Base-by-base conservation (phyloP, 768 basidiomycete genomes). In the Tylopilus sp. region DNA sequence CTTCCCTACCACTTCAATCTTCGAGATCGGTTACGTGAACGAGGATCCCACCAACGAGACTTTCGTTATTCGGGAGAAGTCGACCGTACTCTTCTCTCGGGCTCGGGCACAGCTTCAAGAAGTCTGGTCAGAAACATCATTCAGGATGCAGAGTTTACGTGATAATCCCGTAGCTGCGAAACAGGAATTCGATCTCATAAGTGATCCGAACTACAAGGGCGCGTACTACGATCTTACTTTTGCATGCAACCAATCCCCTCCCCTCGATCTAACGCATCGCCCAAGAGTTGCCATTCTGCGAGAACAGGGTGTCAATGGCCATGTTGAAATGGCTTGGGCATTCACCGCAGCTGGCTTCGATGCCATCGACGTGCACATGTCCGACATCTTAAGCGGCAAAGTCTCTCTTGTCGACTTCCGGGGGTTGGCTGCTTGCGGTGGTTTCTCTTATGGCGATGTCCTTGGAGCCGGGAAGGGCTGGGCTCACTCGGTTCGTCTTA, bases 391-490 rank as follows among this genome's bases (percentile, higher is more conserved):
- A 57, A 76, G 79, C 33, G 91, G 92, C 36, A 63, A 63, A 22
- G 72, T 85, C 41, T 79, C 76, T 38, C 78, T 99, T 33, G 53
- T 64, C 12, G 72, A 74, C 51, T 98, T 97, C 80, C 81, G 83
- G 44, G 97, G 97, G 38, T 69, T 99, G 49, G 96, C 90, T 8
- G 96, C 96, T 3, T 98, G 96, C 63, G 97, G 97, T 50, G 97
- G 97, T 4, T 99, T 99, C 79, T 98, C 96, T 10, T 99, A 98
- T 64, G 96, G 96, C 34, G 96, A 99, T 69, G 96, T 98, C 14
- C 81, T 99, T 11, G 95, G 97, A 28, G 96, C 97, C 10, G 97
- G 96, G 10, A 95, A 89, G 69, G 96, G 96, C 22, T 99, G 97
- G 97, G 95, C 96, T 4, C 85, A 95, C 66, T 95, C 95, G n/a